Percentiles rank a stretch among this genome's conserved stretches.
phyloP scores from a whole-genome alignment of 2,329 filamentous ascomycete species.

The Stachybotrys chartarum region DNA sequence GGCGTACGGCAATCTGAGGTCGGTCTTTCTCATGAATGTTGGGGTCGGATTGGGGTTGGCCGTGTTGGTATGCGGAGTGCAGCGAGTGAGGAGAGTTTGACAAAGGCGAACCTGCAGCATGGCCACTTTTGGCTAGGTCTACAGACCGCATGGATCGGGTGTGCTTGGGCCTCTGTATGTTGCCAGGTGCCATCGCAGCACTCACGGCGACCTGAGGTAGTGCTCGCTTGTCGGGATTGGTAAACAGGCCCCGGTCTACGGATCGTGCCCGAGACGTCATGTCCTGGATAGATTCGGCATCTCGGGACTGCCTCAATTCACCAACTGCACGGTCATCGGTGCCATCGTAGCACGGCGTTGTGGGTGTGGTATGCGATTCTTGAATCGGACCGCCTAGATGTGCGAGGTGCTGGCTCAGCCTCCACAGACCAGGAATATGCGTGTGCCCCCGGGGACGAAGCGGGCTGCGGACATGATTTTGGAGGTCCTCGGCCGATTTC shows the following conservation, averaged over 20 bases:
- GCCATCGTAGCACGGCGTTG: constrained; percentile 29
- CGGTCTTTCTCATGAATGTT: constrained; percentile 26
- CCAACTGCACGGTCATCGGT: constrained; percentile 32
- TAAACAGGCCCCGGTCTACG: constrained; percentile 54
- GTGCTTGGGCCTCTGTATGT: constrained; percentile 38
- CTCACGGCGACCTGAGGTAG: constrained; percentile 58
- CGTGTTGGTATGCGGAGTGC: constrained; percentile 29
- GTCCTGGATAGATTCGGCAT: constrained; percentile 30
- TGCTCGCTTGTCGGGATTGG: constrained; percentile 55
- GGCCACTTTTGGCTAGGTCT: constrained; percentile 25
- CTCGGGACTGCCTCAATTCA: constrained; percentile 28
- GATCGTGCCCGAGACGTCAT: constrained; percentile 51
- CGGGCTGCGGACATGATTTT: not conserved
- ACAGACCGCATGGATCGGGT: constrained; percentile 40
- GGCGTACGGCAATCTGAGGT: constrained; percentile 25
- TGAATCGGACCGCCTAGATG: not conserved
- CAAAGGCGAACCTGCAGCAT: constrained; percentile 24
- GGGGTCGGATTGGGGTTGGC: constrained; percentile 36
- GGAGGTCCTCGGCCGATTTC: constrained; percentile 3
- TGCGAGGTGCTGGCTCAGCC: not conserved
- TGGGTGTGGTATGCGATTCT: constrained; percentile 13
- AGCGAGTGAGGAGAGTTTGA: constrained; percentile 29
- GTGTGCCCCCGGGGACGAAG: not conserved
- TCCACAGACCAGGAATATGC: not conserved
- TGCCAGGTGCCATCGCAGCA: constrained; percentile 55